phyloP scores from a whole-genome alignment of 257 asterid species.

The Scutellaria barbata region DNA sequence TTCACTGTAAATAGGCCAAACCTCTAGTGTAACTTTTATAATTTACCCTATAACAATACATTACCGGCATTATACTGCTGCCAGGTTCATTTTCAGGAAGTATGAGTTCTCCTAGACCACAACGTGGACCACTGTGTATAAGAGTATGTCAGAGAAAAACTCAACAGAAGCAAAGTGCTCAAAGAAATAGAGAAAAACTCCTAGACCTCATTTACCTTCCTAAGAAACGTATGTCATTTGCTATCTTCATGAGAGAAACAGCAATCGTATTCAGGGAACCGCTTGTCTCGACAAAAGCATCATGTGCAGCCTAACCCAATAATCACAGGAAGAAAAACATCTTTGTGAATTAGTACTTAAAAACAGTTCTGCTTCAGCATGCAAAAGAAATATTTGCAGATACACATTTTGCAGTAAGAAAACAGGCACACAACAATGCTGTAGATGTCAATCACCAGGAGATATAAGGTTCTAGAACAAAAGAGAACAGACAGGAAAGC shows the following conservation, averaged over 20 bases:
- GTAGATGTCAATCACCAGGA: constrained; percentile 20
- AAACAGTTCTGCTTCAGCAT: constrained; percentile 8
- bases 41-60: constrained; percentile 11
- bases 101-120: constrained; percentile 96
- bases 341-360: not conserved
- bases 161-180: constrained; percentile 24
- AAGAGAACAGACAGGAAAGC: constrained; percentile 21
- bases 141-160: constrained; percentile 38
- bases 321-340: constrained; percentile 9
- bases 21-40: no score
- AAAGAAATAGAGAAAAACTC: constrained; percentile 28
- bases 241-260: constrained; percentile 93
- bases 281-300: constrained; percentile 93
- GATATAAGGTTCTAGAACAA: constrained; percentile 19
- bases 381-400: not conserved
- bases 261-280: constrained; percentile 95
- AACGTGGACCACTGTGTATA: constrained; percentile 90
- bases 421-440: not conserved
- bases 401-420: constrained; percentile 14
- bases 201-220: constrained; percentile 70
- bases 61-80: constrained; percentile 99
- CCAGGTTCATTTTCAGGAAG: constrained; percentile 99
- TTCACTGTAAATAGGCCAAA: no score
- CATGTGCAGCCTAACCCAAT: constrained; percentile 87
- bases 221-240: constrained; percentile 89